Percentiles rank a stretch among this genome's conserved stretches.
phyloP scores from a whole-genome alignment of 208 protist species.

The Crithidia bombi region DNA sequence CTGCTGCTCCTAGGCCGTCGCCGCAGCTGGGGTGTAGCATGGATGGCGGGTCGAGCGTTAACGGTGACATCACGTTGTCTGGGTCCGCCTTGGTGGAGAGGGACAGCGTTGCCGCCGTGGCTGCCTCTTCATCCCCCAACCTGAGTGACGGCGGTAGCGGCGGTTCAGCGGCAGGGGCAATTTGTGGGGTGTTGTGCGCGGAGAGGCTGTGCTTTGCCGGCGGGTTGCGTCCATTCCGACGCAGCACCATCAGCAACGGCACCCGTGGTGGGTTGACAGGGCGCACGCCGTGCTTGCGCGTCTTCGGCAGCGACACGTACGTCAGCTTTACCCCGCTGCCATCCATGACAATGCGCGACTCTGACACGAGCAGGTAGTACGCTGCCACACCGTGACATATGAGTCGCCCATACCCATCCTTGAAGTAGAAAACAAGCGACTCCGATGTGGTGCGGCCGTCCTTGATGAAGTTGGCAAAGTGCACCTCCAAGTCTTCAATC shows the following conservation, averaged over 20 bases:
- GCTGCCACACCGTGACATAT: slow-evolving; percentile 86
- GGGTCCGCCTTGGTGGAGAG: not conserved
- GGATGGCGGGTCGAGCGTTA: slow-evolving; percentile 34
- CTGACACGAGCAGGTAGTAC: slow-evolving; percentile 80
- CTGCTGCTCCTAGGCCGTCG: not conserved
- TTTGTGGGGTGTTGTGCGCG: slow-evolving; percentile 45
- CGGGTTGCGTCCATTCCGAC: slow-evolving; percentile 52
- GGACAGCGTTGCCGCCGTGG: not conserved
- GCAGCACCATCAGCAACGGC: slow-evolving; percentile 67
- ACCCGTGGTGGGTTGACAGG: slow-evolving; percentile 50
- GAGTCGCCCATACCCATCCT: slow-evolving; percentile 86
- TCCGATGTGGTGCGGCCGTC: slow-evolving; percentile 36
- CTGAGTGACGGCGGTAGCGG: slow-evolving; percentile 3
- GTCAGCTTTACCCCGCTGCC: slow-evolving; percentile 68
- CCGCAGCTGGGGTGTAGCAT: slow-evolving; percentile 6
- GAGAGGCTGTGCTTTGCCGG: slow-evolving; percentile 51
- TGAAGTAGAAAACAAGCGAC: slow-evolving; percentile 72
- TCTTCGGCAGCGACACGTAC: slow-evolving; percentile 68
- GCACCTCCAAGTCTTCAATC: slow-evolving; percentile 82
- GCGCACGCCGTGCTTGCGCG: slow-evolving; percentile 39
- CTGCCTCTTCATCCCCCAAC: not conserved
- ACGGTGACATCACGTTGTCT: slow-evolving; percentile 47
- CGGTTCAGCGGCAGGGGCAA: slow-evolving; percentile 31
- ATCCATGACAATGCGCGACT: slow-evolving; percentile 53
- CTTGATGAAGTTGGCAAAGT: slow-evolving; percentile 66